phyloP scores from a whole-genome alignment of 2,329 filamentous ascomycete genomes.

The Zelopaecilomyces penicillatus region DNA sequence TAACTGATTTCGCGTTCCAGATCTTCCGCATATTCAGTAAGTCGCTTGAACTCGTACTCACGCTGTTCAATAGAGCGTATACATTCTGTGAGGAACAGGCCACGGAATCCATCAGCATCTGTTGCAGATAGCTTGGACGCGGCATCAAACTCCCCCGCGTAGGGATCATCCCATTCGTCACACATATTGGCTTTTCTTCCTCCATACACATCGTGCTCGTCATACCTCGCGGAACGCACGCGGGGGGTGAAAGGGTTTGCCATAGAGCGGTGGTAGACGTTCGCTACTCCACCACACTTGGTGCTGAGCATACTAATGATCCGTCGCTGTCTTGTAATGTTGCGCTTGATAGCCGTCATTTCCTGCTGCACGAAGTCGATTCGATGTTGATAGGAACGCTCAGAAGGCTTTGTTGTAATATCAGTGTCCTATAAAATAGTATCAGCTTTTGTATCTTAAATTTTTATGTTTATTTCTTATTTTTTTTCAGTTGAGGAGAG shows the following conservation, averaged over 20 bases:
- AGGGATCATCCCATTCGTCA: background rate
- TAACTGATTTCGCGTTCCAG: conserved; percentile 23
- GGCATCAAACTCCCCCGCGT: conserved; percentile 17
- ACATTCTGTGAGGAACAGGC: conserved; percentile 32
- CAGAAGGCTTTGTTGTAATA: conserved; percentile 30
- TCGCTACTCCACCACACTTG: conserved; percentile 1
- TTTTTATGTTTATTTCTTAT: background rate
- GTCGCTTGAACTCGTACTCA: conserved; percentile 23
- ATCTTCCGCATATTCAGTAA: conserved; percentile 22
- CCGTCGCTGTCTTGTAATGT: conserved; percentile 23
- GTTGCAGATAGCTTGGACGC: conserved; percentile 28
- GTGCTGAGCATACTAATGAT: conserved; percentile 19
- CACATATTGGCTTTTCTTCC: too few species aligned
- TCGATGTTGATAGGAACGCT: conserved; percentile 32
- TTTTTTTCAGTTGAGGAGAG: background rate
- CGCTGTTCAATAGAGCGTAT: conserved; percentile 28
- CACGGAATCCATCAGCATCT: conserved; percentile 28
- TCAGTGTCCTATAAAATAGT: conserved; percentile 28
- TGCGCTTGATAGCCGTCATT: conserved; percentile 28
- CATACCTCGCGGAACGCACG: too few species aligned
- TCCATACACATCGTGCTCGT: too few species aligned
- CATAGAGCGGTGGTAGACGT: too few species aligned
- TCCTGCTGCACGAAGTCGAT: conserved; percentile 34
- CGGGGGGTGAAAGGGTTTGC: too few species aligned
- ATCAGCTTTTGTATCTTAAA: background rate